These are phyloP conservation scores for Striga asiatica DNA, from an alignment of 257 asterid genomes.

Conservation along the genomic window DNA sequence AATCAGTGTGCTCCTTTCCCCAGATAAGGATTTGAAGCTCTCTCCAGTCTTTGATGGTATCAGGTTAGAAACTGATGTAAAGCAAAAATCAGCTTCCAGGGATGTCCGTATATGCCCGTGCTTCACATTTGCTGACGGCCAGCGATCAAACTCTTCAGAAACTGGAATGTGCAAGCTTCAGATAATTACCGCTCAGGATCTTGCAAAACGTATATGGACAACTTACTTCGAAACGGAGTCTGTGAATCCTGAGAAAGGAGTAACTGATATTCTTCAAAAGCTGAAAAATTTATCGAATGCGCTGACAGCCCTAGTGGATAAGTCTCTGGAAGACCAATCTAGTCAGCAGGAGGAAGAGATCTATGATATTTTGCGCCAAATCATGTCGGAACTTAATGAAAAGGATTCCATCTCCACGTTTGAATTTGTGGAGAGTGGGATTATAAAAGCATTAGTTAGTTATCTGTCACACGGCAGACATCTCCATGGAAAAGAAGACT, in stretches of 20 bases:
- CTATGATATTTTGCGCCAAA: constrained; percentile 38
- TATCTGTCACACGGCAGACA: constrained; percentile 49
- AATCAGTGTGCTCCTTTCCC: constrained; percentile 48
- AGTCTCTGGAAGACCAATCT: constrained; percentile 25
- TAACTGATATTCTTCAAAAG: constrained; percentile 60
- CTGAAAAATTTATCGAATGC: constrained; percentile 48
- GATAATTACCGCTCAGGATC: constrained; percentile 45
- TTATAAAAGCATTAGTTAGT: constrained; percentile 51
- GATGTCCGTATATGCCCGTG: constrained; percentile 59
- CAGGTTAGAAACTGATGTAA: constrained; percentile 24
- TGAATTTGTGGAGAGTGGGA: constrained; percentile 96
- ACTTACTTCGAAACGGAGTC: constrained; percentile 52
- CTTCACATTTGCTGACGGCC: constrained; percentile 40
- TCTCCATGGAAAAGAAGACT: constrained; percentile 24
- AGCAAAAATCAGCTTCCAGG: constrained; percentile 25
- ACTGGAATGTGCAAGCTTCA: constrained; percentile 53
- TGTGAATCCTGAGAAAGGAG: constrained; percentile 55
- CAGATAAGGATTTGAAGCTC: constrained; percentile 38
- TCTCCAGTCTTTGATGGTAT: constrained; percentile 44
- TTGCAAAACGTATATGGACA: constrained; percentile 59
- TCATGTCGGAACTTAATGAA: constrained; percentile 57
- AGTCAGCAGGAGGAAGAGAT: constrained; percentile 47
- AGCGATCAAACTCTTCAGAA: constrained; percentile 29
- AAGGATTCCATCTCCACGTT: constrained; percentile 71
- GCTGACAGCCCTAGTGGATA: constrained; percentile 32